These are phyloP conservation scores for Neofusicoccum kwambonambiense DNA, from an alignment of 2,329 filamentous ascomycete species.

Conservation along the genomic window DNA sequence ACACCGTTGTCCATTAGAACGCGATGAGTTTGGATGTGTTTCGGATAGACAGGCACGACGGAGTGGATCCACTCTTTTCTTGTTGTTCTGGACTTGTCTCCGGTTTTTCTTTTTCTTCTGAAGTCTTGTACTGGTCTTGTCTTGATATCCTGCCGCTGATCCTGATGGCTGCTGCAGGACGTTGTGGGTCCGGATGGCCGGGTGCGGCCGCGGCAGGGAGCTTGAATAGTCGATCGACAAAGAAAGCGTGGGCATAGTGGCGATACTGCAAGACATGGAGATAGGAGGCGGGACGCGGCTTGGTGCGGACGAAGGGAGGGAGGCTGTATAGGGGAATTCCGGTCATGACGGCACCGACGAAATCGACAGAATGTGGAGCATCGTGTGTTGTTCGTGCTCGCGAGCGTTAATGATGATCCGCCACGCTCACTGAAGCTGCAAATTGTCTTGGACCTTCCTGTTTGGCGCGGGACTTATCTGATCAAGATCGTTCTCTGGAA, in stretches of 20 bases:
- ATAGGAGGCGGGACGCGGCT: too few relatives aligned
- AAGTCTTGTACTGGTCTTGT: neutral
- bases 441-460: neutral
- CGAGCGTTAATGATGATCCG: neutral
- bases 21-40: too few relatives aligned
- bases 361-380: too few relatives aligned
- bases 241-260: conserved; percentile 5
- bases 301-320: neutral
- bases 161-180: too few relatives aligned
- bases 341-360: too few relatives aligned
- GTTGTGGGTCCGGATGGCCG: neutral
- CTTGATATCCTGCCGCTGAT: conserved; percentile 2
- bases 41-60: too few relatives aligned
- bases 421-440: neutral
- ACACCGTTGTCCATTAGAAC: too few relatives aligned
- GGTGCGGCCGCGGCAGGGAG: neutral
- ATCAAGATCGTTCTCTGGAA: neutral
- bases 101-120: too few relatives aligned
- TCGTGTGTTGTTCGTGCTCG: neutral
- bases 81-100: too few relatives aligned
- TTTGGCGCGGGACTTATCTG: neutral
- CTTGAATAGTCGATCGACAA: neutral
- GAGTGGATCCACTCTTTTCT: too few relatives aligned
- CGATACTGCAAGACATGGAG: too few relatives aligned
- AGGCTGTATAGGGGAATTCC: neutral